These are phyloP conservation scores for Fagopyrum tataricum DNA, from an alignment of 148 eudicot species.

Conservation along the genomic window DNA sequence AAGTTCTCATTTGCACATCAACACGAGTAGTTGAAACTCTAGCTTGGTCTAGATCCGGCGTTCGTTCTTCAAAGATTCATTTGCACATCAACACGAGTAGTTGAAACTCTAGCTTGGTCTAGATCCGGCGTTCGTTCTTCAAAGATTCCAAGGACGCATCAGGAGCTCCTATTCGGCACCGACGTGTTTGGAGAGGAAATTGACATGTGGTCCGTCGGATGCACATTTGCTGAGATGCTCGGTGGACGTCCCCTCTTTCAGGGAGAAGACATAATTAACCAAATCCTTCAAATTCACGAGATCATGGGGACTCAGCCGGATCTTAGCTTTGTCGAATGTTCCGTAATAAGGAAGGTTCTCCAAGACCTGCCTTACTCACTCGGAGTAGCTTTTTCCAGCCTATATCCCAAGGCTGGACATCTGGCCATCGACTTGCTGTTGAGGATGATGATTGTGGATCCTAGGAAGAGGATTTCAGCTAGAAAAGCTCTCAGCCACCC, in stretches of 20 bases:
- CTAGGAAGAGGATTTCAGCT: slow-evolving; percentile 28
- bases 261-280: slow-evolving; percentile 20
- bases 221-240: slow-evolving; percentile 41
- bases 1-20: too few species aligned
- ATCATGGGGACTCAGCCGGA: slow-evolving; percentile 22
- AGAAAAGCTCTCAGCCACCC: slow-evolving; percentile 39
- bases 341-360: slow-evolving; percentile 6
- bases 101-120: too few species aligned
- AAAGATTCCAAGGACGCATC: too few species aligned
- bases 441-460: slow-evolving; percentile 35
- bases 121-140: too few species aligned
- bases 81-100: too few species aligned
- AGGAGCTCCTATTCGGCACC: slow-evolving; percentile 26
- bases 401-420: slow-evolving; percentile 26
- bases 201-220: slow-evolving; percentile 42
- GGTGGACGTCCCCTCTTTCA: slow-evolving; percentile 28
- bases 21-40: too few species aligned
- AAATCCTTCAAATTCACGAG: too few species aligned
- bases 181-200: slow-evolving; percentile 25
- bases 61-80: too few species aligned
- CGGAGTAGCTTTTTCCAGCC: neutral
- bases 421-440: slow-evolving; percentile 30
- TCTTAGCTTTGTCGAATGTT: slow-evolving; percentile 20
- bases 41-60: too few species aligned
- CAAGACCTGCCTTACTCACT: slow-evolving; percentile 3